phyloP scores from a whole-genome alignment of 768 basidiomycete genomes.

The Boletus rubroflammeus region DNA sequence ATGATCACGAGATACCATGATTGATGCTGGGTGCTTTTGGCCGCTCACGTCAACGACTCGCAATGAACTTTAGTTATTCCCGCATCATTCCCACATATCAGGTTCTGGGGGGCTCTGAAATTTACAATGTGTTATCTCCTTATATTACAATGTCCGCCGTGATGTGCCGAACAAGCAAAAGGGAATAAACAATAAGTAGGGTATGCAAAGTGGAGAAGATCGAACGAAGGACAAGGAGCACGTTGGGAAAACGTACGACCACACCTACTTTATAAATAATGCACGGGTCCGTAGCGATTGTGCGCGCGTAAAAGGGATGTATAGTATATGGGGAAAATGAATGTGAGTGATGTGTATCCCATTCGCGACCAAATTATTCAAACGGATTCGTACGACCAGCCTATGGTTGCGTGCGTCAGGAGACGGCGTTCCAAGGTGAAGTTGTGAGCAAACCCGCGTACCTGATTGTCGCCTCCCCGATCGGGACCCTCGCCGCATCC shows the following conservation, averaged over 20 bases:
- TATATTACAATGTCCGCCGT: constrained; percentile 12
- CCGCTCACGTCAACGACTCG: not conserved
- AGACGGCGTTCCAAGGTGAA: not conserved
- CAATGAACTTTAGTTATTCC: not conserved
- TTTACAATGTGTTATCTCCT: constrained; percentile 13
- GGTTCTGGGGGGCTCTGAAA: too few species aligned
- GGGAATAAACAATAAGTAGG: constrained; percentile 21
- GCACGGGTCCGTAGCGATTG: constrained; percentile 12
- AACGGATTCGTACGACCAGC: constrained; percentile 72
- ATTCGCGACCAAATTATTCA: constrained; percentile 29
- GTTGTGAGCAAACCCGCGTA: constrained; percentile 27
- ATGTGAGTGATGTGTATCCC: not conserved
- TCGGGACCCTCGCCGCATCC: constrained; percentile 75
- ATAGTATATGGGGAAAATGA: constrained; percentile 8
- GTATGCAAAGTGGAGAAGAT: constrained; percentile 18
- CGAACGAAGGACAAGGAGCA: constrained; percentile 2
- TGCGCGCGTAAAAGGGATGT: not conserved
- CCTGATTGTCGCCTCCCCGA: constrained; percentile 71
- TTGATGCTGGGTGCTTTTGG: not conserved
- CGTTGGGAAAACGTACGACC: not conserved
- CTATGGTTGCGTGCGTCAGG: constrained; percentile 34
- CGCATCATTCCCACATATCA: not conserved
- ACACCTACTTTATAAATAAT: constrained; percentile 6
- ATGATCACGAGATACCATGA: not conserved
- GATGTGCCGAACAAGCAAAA: constrained; percentile 5